Base-by-base conservation (phyloP, 164 flowering plant species). In the Piper longum region DNA sequence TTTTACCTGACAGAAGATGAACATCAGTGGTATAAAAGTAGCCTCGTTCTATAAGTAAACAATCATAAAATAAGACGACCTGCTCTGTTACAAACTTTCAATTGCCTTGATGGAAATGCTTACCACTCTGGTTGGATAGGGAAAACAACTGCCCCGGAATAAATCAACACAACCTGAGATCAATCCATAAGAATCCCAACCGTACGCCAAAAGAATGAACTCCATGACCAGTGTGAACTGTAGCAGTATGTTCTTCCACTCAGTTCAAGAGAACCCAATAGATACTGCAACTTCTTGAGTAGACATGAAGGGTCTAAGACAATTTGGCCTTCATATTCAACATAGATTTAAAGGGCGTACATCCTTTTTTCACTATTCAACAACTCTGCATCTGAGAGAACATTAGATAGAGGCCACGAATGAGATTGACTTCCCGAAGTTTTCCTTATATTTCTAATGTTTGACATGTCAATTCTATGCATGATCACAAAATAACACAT, bases 401-500 rank as follows among this genome's bases (percentile, higher is more conserved):
- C 45, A 26, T 26, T 26, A 2, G 95, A 83, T 73, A 81, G 43
- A 11, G 92, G 80, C 56, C 78, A 69, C 1, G 99, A 93, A 42
- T 70, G 83, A 4, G 95, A 82, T 40, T 71, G 76, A 58, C 89
- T 85, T 65, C 77, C 83, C 1, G 74, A 64, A 1, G 73, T 75
- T 71, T 70, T 83, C 74, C 83, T 77, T 64, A 88, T 81, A 52
- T 62, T 86, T 77, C 96, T 80, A 78, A 74, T 58, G 68, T 79
- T 90, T 16, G 88, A 77, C 59, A 81, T 89, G 64, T 83, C 87
- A 60, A 87, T 60, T 68, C 95, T 72, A 66, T 88, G 80, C 64
- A 73, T 41, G 52, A 93, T 66, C 52, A 88, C 88, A 68, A 83
- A 95, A 44, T 88, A 95, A 73, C 89, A 81, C 95, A 95, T 85